Evolutionary conservation across 352 stramenopile genomes (phyloP).

Genomic region (Pythium coloratum): DNA sequence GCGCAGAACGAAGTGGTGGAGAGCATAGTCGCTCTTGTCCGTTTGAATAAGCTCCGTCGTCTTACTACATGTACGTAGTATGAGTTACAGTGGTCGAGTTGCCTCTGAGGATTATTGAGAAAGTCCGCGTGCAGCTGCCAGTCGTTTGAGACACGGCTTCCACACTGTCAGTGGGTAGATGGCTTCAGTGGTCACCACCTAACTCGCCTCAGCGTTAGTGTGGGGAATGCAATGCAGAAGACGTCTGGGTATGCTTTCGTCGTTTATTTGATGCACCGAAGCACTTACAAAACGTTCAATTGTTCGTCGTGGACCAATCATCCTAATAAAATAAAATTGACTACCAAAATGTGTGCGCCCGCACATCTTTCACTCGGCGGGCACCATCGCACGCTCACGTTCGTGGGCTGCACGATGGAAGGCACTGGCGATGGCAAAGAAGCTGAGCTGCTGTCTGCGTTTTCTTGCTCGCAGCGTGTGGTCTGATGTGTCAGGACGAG

Average conservation of each 20-base stretch:
- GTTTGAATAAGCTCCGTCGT: neutral
- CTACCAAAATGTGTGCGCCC: neutral
- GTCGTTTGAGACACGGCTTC: neutral
- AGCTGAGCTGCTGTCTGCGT: conserved; percentile 72
- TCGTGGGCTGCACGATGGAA: conserved; percentile 80
- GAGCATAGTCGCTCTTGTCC: neutral
- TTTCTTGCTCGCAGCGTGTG: conserved; percentile 46
- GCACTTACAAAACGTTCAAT: conserved; percentile 2
- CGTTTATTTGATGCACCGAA: neutral
- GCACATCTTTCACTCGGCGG: conserved; percentile 14
- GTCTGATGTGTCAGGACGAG: conserved; percentile 45
- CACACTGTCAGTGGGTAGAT: neutral
- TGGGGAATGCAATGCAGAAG: neutral
- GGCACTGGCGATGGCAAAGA: conserved; percentile 76
- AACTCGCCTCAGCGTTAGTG: neutral
- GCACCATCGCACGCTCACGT: conserved; percentile 41
- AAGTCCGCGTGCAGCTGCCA: neutral
- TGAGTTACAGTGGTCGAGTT: too few species aligned
- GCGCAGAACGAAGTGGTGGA: neutral
- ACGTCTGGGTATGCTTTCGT: neutral
- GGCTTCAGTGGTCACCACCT: neutral
- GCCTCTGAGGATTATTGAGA: neutral
- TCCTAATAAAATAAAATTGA: conserved; percentile 6
- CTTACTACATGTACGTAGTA: neutral
- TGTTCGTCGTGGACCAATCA: neutral